A percentile compares a stretch with the other conserved stretches of the same genome.
These are phyloP conservation scores for Colletotrichum cuscutae DNA, from an alignment of 2,329 filamentous ascomycete genomes.

Conservation along the genomic window DNA sequence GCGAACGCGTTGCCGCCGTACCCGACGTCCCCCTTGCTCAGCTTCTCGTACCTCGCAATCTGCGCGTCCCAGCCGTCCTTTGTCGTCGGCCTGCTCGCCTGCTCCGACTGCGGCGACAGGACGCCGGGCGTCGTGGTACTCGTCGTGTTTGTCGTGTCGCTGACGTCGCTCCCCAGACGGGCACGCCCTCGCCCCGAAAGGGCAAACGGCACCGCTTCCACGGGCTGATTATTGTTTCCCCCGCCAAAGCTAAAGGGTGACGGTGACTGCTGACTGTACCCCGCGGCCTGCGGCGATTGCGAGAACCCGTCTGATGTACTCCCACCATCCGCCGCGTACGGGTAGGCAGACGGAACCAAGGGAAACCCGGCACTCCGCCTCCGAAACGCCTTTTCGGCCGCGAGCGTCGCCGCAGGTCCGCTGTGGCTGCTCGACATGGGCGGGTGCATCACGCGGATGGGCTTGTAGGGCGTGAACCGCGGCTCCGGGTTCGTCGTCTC, in stretches of 20 bases:
- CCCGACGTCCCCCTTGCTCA: constrained; percentile 72
- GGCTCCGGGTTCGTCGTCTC: constrained; percentile 92
- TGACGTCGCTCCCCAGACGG: constrained; percentile 45
- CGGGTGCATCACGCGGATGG: constrained; percentile 62
- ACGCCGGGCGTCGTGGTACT: constrained; percentile 33
- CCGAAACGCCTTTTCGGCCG: constrained; percentile 68
- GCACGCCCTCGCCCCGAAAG: constrained; percentile 45
- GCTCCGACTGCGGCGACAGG: constrained; percentile 41
- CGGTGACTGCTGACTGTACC: constrained; percentile 34
- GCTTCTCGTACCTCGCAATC: constrained; percentile 68
- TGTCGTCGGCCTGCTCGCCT: constrained; percentile 47
- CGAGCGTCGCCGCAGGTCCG: constrained; percentile 59
- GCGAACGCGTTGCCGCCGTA: constrained; percentile 68
- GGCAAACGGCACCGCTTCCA: constrained; percentile 64
- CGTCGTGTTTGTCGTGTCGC: constrained; percentile 40
- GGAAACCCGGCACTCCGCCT: constrained; percentile 66
- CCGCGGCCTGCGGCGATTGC: constrained; percentile 19
- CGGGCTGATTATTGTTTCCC: constrained; percentile 43
- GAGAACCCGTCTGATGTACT: constrained; percentile 43
- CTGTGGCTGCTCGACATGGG: constrained; percentile 45
- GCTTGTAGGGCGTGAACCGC: constrained; percentile 85
- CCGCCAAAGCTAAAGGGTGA: constrained; percentile 43
- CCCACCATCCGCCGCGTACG: constrained; percentile 45
- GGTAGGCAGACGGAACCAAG: constrained; percentile 44
- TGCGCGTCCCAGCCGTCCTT: constrained; percentile 46